These are phyloP conservation scores for Drosera capensis DNA, from an alignment of 148 eudicot genomes.

Conservation along the genomic window DNA sequence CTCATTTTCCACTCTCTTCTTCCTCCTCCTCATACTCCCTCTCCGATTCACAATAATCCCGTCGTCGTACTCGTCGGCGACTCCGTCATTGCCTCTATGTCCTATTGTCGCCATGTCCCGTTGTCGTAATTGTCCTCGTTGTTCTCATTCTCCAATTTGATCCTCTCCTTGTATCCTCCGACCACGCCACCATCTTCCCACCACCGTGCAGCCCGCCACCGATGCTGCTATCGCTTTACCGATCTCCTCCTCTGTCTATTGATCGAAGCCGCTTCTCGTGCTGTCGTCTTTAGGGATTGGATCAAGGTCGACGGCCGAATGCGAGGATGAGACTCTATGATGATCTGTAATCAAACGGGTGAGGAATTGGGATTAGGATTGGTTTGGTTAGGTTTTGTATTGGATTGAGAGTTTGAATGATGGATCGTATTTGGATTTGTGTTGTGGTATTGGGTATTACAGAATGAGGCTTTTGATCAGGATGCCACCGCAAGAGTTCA, in stretches of 20 bases:
- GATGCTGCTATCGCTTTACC: constrained; percentile 41
- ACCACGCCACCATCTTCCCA: constrained; percentile 6
- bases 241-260: constrained; percentile 20
- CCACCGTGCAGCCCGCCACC: constrained; percentile 15
- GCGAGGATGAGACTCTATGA: constrained; percentile 78
- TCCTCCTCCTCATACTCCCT: no score
- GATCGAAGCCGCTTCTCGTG: constrained; percentile 11
- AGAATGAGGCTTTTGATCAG: constrained; percentile 80
- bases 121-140: constrained; percentile 9
- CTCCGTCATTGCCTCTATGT: no score
- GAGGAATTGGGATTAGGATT: background rate
- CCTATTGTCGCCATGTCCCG: no score
- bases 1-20: no score
- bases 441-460: constrained; percentile 36
- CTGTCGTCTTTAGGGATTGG: constrained; percentile 42
- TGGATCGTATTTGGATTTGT: background rate
- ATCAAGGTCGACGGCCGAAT: constrained; percentile 19
- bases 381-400: background rate
- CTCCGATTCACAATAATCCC: no score
- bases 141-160: constrained; percentile 6
- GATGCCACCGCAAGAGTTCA: constrained; percentile 81
- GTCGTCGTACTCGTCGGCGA: no score
- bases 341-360: constrained; percentile 82
- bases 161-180: constrained; percentile 6
- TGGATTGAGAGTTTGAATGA: no score